phyloP scores from a whole-genome alignment of 345 rosid genomes.

The Gossypium australe region DNA sequence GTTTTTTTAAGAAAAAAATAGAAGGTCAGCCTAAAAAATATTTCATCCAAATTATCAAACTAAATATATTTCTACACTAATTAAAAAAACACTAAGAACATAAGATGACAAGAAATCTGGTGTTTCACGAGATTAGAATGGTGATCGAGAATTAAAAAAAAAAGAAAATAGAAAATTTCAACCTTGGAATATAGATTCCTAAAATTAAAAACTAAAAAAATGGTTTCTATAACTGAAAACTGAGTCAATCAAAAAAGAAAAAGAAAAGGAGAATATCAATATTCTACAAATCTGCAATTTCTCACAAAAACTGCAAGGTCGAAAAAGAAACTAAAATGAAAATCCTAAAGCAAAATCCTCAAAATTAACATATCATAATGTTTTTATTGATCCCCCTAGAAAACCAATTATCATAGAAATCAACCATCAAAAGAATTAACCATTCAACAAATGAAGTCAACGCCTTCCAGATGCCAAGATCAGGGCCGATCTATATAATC shows the following conservation, averaged over 20 bases:
- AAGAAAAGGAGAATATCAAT: neutral
- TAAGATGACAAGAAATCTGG: neutral
- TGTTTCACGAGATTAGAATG: neutral
- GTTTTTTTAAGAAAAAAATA: too few species aligned
- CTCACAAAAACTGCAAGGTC: neutral
- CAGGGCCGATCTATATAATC: neutral
- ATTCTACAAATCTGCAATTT: neutral
- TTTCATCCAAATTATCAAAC: neutral
- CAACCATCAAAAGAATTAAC: neutral
- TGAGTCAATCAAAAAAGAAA: neutral
- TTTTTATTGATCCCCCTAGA: neutral
- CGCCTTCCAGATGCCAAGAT: neutral
- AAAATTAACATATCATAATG: neutral
- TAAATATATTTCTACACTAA: neutral
- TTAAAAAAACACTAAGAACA: neutral
- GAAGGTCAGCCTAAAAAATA: neutral
- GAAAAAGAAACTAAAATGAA: neutral
- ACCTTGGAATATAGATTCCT: neutral
- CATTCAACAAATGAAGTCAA: neutral
- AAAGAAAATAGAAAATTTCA: neutral
- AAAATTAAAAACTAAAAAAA: neutral
- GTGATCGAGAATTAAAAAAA: neutral
- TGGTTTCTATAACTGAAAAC: neutral
- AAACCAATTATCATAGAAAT: neutral
- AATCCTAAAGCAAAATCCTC: neutral